These are phyloP conservation scores for Fusarium nanum DNA, from an alignment of 2,329 filamentous ascomycete species.

Conservation along the genomic window DNA sequence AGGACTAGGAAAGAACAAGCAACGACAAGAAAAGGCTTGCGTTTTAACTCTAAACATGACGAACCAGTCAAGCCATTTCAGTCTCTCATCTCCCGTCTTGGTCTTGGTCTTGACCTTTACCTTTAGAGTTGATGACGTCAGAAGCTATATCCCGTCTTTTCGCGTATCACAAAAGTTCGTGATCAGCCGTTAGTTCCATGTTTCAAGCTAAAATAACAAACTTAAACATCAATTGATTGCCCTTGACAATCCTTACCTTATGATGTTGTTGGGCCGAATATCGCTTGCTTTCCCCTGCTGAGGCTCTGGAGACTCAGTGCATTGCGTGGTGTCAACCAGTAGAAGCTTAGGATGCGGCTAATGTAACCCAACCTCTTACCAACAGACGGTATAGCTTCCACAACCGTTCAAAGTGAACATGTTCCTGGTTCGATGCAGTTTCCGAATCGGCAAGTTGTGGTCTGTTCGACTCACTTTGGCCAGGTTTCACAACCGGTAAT, in stretches of 20 bases:
- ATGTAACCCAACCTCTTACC: neutral
- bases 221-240: neutral
- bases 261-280: neutral
- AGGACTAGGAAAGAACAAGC: neutral
- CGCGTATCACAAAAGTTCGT: neutral
- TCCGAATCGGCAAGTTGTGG: neutral
- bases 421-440: neutral
- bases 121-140: slow-evolving; percentile 32
- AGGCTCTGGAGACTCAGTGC: neutral
- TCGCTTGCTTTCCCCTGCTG: neutral
- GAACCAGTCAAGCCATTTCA: slow-evolving; percentile 14
- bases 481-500: neutral
- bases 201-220: slow-evolving; percentile 2
- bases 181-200: slow-evolving; percentile 9
- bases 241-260: neutral
- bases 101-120: neutral
- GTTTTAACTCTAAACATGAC: slow-evolving; percentile 23
- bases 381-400: neutral
- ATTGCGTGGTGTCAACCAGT: neutral
- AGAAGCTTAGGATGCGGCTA: neutral
- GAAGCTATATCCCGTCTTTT: slow-evolving; percentile 3
- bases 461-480: neutral
- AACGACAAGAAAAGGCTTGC: slow-evolving; percentile 22
- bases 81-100: neutral
- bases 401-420: neutral